A percentile compares a stretch with the other conserved stretches of the same genome.
Evolutionary conservation across 305 asterid species (phyloP).

Genomic region (Fraxinus albicans): DNA sequence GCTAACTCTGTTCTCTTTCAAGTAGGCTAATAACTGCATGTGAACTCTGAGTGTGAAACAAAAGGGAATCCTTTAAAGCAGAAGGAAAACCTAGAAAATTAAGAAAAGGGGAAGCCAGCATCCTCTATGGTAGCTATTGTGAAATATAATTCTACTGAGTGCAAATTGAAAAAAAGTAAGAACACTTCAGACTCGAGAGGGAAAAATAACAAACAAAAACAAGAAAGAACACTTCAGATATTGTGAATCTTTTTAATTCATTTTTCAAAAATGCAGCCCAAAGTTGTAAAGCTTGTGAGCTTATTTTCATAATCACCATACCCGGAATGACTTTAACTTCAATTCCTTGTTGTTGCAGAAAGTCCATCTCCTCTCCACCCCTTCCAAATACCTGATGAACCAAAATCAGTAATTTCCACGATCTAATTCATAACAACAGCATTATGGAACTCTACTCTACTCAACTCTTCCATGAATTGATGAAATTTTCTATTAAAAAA

Average conservation of each 20-base stretch:
- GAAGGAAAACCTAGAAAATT: not conserved
- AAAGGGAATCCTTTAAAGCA: not conserved
- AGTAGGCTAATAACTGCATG: not conserved
- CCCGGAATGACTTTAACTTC: slow-evolving; percentile 90
- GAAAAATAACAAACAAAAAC: not conserved
- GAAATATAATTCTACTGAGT: not conserved
- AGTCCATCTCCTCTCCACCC: slow-evolving; percentile 99
- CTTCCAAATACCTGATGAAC: slow-evolving; percentile 75
- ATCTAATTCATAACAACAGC: not conserved
- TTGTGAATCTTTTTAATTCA: not conserved
- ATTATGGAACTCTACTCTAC: not conserved
- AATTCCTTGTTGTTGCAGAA: slow-evolving; percentile 81
- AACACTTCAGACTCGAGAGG: not conserved
- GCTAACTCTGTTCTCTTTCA: not conserved
- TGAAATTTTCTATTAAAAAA: not conserved
- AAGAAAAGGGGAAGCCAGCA: not conserved
- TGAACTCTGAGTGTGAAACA: not conserved
- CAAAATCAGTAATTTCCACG: not conserved
- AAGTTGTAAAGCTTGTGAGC: not conserved
- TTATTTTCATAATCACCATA: slow-evolving; percentile 21
- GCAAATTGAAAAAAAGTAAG: not conserved
- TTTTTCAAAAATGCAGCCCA: not conserved
- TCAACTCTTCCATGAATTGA: not conserved
- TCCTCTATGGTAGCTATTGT: not conserved
- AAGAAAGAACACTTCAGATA: not conserved